Evolutionary conservation across 228 moss, liverwort and hornwort species (phyloP), one percentile per base, ranked within the genome.

Genomic region (Sphagnum fallax): DNA sequence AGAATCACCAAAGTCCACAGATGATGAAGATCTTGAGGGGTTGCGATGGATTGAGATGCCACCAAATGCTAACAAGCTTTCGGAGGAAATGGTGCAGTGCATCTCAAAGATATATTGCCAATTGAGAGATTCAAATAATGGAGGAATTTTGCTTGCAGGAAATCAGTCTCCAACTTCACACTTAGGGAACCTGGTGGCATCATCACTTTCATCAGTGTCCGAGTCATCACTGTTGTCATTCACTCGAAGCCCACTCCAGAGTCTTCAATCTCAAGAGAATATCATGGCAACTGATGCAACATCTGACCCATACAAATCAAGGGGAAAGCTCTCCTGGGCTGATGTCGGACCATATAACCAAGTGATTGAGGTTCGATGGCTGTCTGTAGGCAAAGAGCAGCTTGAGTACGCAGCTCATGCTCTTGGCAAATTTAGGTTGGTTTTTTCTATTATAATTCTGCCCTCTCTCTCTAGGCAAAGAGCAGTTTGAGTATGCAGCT

Each of bases 21-120:
- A 32, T 32, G 32, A 32, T 32, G 32, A 32, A 32, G 32, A 32
- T 32, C 32, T 32, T 32, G 32, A 32, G 32, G 32, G 32, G 32
- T 32, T 32, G 32, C 10, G 0, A 16, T 15, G 55, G 55, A 55
- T 12, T 8, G 55, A 55, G 55, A 8, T 12, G 12, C 12, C 63
- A 63, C 53, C 68, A 73, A 71, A 61, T 59, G 73, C 84, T 15
- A 84, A 84, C 69, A 47, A 61, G 51, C 62, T 85, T 49, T 79
- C 85, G 16, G 82, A 85, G 49, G 85, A 85, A 72, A 81, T 85
- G 82, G 69, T 85, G n/a, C 74, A 70, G 57, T 77, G 82, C 74
- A 82, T 85, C 82, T 71, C 79, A 5, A 77, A 81, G 63, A 82
- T 82, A 15, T 82, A 85, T 32, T 77, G 79, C 72, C 79, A 82